phyloP scores from a whole-genome alignment of 1,284 basidiomycete species.

The Sporisorium exsertum region DNA sequence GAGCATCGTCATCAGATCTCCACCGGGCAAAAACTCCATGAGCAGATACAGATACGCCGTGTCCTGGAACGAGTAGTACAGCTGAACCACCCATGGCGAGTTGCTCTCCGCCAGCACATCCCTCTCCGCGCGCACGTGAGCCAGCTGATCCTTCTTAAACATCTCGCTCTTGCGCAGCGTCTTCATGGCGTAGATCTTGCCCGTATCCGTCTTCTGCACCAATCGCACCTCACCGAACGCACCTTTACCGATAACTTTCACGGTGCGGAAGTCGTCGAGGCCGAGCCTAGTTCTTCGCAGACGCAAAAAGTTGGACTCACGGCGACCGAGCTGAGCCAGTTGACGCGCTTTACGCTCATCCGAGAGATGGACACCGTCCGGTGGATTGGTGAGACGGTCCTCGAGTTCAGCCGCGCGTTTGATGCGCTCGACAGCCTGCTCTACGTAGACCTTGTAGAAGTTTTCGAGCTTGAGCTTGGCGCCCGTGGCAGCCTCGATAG shows the following conservation, averaged over 20 bases:
- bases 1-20: slow-evolving; percentile 97
- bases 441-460: slow-evolving; percentile 95
- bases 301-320: slow-evolving; percentile 83
- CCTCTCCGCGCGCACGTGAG: slow-evolving; percentile 97
- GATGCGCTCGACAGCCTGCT: slow-evolving; percentile 89
- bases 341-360: slow-evolving; percentile 91
- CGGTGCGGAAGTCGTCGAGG: slow-evolving; percentile 90
- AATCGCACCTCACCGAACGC: slow-evolving; percentile 97
- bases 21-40: slow-evolving; percentile 98
- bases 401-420: slow-evolving; percentile 92
- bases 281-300: slow-evolving; percentile 92
- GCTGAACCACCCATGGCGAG: slow-evolving; percentile 95
- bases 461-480: slow-evolving; percentile 98
- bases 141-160: slow-evolving; percentile 98
- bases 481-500: slow-evolving; percentile 89
- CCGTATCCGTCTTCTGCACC: slow-evolving; percentile 96
- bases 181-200: slow-evolving; percentile 99
- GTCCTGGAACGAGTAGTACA: slow-evolving; percentile 99
- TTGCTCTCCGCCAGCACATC: slow-evolving; percentile 97
- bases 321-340: slow-evolving; percentile 87
- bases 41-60: slow-evolving; percentile 94
- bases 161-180: slow-evolving; percentile 97
- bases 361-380: slow-evolving; percentile 57
- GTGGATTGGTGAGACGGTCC: slow-evolving; percentile 76
- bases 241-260: slow-evolving; percentile 99